Evolutionary conservation across 2,329 filamentous ascomycete species (phyloP).

Genomic region (Orbilia brochopaga): DNA sequence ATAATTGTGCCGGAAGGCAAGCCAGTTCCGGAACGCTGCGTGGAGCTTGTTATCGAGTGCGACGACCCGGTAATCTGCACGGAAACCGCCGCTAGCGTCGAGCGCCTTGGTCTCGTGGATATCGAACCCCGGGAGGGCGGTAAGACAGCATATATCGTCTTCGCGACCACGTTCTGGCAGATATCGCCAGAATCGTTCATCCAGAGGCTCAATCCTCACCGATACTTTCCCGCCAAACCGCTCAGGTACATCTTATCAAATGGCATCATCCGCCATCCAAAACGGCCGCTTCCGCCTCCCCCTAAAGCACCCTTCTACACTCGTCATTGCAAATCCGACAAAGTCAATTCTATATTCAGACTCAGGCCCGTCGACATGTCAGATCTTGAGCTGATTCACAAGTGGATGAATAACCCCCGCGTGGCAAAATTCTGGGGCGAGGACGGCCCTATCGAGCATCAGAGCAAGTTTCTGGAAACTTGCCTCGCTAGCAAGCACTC

Average conservation of each 20-base stretch:
- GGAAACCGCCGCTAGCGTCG: slow-evolving; percentile 4
- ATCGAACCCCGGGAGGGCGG: slow-evolving; percentile 7
- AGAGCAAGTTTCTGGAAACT: slow-evolving; percentile 71
- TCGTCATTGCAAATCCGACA: slow-evolving; percentile 75
- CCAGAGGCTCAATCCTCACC: slow-evolving; percentile 57
- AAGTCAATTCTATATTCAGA: slow-evolving; percentile 78
- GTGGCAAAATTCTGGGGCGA: slow-evolving; percentile 85
- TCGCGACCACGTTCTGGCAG: slow-evolving; percentile 77
- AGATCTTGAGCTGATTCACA: slow-evolving; percentile 74
- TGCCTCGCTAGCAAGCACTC: slow-evolving; percentile 73
- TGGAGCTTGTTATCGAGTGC: slow-evolving; percentile 30
- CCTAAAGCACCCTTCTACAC: slow-evolving; percentile 92
- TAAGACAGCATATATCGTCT: slow-evolving; percentile 14
- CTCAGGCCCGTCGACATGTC: slow-evolving; percentile 66
- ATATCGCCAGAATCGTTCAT: slow-evolving; percentile 84
- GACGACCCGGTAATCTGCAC: neutral
- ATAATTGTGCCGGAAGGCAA: slow-evolving; percentile 13
- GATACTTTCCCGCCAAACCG: slow-evolving; percentile 66
- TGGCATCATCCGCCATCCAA: slow-evolving; percentile 75
- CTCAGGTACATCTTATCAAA: slow-evolving; percentile 80
- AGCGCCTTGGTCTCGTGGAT: slow-evolving; percentile 35
- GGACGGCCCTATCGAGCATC: slow-evolving; percentile 64
- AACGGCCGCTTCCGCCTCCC: slow-evolving; percentile 83
- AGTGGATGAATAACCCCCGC: slow-evolving; percentile 86
- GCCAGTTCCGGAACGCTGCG: slow-evolving; percentile 34